phyloP scores from a whole-genome alignment of 345 rosid genomes.

The Microthlaspi erraticum region DNA sequence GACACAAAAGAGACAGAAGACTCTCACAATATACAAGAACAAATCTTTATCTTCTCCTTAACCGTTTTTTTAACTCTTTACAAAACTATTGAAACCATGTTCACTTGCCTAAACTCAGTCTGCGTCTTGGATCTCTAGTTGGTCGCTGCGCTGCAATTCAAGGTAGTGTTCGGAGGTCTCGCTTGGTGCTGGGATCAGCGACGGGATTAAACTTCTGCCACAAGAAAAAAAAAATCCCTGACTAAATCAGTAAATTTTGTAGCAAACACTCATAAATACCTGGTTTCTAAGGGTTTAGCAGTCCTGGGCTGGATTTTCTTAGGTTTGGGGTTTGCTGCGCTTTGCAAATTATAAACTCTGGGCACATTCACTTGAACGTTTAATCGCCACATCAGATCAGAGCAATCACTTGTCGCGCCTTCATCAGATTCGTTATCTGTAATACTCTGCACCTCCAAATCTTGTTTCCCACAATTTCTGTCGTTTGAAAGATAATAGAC shows the following conservation, averaged over 20 bases:
- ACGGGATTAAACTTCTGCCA: slow-evolving; percentile 72
- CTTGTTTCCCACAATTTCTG: slow-evolving; percentile 58
- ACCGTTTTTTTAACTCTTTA: background rate
- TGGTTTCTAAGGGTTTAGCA: slow-evolving; percentile 51
- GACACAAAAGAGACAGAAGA: slow-evolving; percentile 21
- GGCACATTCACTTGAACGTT: slow-evolving; percentile 63
- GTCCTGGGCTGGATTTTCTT: slow-evolving; percentile 60
- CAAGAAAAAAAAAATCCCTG: background rate
- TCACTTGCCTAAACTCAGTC: slow-evolving; percentile 61
- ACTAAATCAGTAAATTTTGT: background rate
- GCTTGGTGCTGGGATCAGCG: slow-evolving; percentile 69
- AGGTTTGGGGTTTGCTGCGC: slow-evolving; percentile 47
- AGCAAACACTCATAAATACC: slow-evolving; percentile 41
- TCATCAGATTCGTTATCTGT: slow-evolving; percentile 69
- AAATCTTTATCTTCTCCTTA: slow-evolving; percentile 6
- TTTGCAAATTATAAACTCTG: slow-evolving; percentile 51
- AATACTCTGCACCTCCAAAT: slow-evolving; percentile 52
- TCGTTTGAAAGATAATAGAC: slow-evolving; percentile 16
- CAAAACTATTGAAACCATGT: slow-evolving; percentile 26
- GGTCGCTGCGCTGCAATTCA: slow-evolving; percentile 49
- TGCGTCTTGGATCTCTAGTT: slow-evolving; percentile 56
- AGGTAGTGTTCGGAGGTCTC: slow-evolving; percentile 54
- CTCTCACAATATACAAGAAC: slow-evolving; percentile 32
- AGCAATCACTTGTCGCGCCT: slow-evolving; percentile 73
- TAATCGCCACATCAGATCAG: slow-evolving; percentile 66